Evolutionary conservation across 2,329 filamentous ascomycete species (phyloP).

Genomic region (Hymenoscyphus salicellus): DNA sequence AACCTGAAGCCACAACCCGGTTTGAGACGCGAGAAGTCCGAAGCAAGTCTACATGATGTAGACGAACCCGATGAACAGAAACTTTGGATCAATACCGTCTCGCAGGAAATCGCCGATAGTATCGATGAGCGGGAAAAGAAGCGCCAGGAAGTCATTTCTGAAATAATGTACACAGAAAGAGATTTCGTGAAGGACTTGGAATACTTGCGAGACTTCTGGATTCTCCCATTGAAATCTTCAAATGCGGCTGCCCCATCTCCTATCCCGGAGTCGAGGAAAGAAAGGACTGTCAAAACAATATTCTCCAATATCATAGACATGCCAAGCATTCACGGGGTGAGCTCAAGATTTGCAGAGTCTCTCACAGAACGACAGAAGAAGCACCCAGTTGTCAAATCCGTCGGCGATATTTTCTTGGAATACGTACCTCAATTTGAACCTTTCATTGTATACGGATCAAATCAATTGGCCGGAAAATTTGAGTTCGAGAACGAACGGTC

Average conservation of each 20-base stretch:
- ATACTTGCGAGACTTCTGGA: conserved; percentile 98
- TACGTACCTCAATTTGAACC: conserved; percentile 90
- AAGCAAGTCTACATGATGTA: conserved; percentile 76
- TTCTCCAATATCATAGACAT: conserved; percentile 92
- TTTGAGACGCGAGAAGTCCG: conserved; percentile 62
- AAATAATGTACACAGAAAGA: conserved; percentile 96
- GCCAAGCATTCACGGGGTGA: conserved; percentile 80
- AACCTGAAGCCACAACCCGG: conserved; percentile 92
- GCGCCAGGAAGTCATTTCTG: conserved; percentile 94
- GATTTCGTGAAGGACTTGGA: conserved; percentile 99
- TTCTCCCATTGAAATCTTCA: conserved; percentile 79
- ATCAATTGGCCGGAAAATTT: conserved; percentile 93
- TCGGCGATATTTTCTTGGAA: conserved; percentile 92
- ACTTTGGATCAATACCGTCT: conserved; percentile 98
- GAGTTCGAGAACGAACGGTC: conserved; percentile 96
- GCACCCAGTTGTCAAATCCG: conserved; percentile 78
- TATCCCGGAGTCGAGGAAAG: conserved; percentile 81
- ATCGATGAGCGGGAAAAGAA: conserved; percentile 93
- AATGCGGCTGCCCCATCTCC: conserved; percentile 65
- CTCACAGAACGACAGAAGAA: conserved; percentile 89
- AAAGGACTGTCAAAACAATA: conserved; percentile 88
- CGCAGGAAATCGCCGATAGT: conserved; percentile 88
- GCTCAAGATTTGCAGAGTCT: conserved; percentile 81
- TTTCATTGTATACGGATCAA: conserved; percentile 94
- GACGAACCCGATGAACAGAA: conserved; percentile 94